Evolutionary conservation across 1,284 basidiomycete species (phyloP).

Genomic region (Pseudozyma tsukubaensis): DNA sequence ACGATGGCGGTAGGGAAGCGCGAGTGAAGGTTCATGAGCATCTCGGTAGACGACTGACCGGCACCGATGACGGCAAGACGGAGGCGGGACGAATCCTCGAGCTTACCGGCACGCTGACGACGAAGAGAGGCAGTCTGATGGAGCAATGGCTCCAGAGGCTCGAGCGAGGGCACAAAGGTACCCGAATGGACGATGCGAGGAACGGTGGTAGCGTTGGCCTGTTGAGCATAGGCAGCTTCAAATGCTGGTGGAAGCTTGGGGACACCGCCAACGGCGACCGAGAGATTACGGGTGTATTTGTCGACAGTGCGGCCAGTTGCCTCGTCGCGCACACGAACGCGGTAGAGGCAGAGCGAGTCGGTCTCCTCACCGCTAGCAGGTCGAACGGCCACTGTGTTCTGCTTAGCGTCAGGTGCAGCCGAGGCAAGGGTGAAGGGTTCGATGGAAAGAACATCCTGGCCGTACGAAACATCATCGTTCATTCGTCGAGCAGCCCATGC

Average conservation of each 20-base stretch:
- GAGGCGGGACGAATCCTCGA: constrained; percentile 38
- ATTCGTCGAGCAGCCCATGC: constrained; percentile 65
- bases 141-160: constrained; percentile 49
- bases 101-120: constrained; percentile 4
- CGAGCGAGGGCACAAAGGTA: constrained; percentile 60
- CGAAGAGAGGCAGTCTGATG: constrained; percentile 27
- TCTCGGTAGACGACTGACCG: constrained; percentile 66
- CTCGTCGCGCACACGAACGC: constrained; percentile 37
- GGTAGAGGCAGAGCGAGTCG: constrained; percentile 46
- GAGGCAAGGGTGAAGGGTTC: constrained; percentile 50
- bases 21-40: constrained; percentile 61
- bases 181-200: constrained; percentile 61
- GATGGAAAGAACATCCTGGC: constrained; percentile 59
- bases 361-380: constrained; percentile 18
- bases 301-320: constrained; percentile 27
- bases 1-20: constrained; percentile 64
- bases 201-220: constrained; percentile 13
- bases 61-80: constrained; percentile 65
- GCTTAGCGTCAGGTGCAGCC: constrained; percentile 22
- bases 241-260: constrained; percentile 57
- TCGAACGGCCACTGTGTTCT: constrained; percentile 33
- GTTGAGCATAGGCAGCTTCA: constrained; percentile 38
- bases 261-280: constrained; percentile 61
- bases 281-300: constrained; percentile 58
- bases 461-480: constrained; percentile 57